Conservation (phyloP, 2,329 filamentous ascomycete species). For the Tolypocladium inflatum region DNA sequence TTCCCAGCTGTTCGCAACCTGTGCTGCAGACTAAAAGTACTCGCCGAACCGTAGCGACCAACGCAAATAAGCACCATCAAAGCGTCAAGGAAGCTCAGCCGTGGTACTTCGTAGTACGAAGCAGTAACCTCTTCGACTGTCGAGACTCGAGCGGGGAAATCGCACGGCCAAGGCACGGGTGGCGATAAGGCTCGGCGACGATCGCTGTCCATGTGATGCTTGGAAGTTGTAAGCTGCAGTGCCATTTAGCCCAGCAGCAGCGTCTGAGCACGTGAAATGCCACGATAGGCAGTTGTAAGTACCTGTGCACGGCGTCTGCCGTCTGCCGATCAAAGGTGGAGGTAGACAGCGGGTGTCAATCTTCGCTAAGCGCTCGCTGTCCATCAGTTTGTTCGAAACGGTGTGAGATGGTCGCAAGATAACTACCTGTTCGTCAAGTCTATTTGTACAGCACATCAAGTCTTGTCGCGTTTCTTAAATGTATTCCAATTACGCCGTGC, state of each 20-base stretch:
- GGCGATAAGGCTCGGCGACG: neutral
- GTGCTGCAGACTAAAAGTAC: neutral
- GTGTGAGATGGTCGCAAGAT: too few relatives aligned
- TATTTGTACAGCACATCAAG: neutral
- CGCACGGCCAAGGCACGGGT: too few relatives aligned
- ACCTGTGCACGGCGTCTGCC: neutral
- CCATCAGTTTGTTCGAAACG: too few relatives aligned
- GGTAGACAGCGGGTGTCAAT: neutral
- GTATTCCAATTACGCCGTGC: neutral
- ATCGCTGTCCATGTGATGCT: neutral
- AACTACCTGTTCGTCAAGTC: neutral
- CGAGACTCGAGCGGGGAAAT: neutral
- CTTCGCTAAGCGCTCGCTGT: too few relatives aligned
- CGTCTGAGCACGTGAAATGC: neutral
- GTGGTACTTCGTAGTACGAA: too few relatives aligned
- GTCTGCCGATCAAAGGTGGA: neutral
- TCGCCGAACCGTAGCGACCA: neutral
- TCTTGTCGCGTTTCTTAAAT: neutral
- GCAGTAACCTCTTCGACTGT: neutral
- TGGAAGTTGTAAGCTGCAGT: neutral
- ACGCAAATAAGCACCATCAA: neutral
- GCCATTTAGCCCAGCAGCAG: neutral
- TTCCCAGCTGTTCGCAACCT: too few relatives aligned
- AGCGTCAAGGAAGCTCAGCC: too few relatives aligned
- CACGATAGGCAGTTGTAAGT: neutral